phyloP scores from a whole-genome alignment of 2,329 filamentous ascomycete species.

The Botrytis fabae region DNA sequence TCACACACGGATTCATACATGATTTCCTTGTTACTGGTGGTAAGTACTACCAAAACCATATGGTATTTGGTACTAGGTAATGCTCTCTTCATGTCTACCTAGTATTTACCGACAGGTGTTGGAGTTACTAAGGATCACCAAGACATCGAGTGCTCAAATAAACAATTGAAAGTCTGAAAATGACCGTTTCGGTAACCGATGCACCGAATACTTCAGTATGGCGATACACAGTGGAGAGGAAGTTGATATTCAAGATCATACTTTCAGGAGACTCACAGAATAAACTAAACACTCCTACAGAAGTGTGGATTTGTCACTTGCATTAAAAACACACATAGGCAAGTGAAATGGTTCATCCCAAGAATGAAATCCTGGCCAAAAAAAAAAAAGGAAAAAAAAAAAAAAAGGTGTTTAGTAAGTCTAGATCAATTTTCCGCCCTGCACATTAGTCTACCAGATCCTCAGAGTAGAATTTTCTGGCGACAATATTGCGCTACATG shows the following conservation, averaged over 20 bases:
- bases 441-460: not conserved
- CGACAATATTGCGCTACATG: not conserved
- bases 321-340: not conserved
- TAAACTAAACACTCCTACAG: not conserved
- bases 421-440: not conserved
- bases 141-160: not conserved
- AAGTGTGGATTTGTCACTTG: not conserved
- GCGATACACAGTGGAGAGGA: not conserved
- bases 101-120: not conserved
- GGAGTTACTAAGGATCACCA: not conserved
- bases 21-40: not conserved
- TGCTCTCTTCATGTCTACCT: not conserved
- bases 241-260: not conserved
- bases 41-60: constrained; percentile 1
- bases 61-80: not conserved
- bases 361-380: not conserved
- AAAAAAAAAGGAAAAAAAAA: not conserved
- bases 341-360: not conserved
- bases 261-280: not conserved
- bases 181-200: not conserved
- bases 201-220: not conserved
- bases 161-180: not conserved
- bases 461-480: not conserved
- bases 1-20: not conserved
- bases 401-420: not conserved